Conservation (phyloP, 1,284 basidiomycete genomes). For the Irpex sp. region DNA sequence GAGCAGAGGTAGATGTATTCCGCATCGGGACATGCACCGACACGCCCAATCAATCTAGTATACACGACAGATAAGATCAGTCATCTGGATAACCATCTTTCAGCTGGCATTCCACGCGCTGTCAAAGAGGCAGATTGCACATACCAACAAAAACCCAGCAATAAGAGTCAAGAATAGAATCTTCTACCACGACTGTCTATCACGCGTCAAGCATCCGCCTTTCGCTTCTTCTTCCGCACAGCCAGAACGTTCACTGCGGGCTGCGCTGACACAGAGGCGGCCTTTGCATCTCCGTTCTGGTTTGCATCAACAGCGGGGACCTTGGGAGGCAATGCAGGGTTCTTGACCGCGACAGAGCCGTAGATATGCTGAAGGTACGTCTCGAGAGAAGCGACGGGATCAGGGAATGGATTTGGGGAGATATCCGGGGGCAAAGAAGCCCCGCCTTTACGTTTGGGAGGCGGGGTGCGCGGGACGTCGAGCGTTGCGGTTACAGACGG, state of each 20-base stretch:
- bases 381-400: slow-evolving; percentile 56
- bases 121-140: neutral
- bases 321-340: slow-evolving; percentile 33
- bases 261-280: slow-evolving; percentile 19
- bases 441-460: slow-evolving; percentile 27
- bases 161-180: neutral
- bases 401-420: slow-evolving; percentile 63
- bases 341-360: slow-evolving; percentile 47
- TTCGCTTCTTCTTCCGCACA: slow-evolving; percentile 56
- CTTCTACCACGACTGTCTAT: neutral
- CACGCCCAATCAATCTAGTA: neutral
- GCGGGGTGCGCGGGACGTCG: slow-evolving; percentile 44
- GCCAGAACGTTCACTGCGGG: slow-evolving; percentile 50
- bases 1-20: neutral
- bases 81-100: neutral
- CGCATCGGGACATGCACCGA: neutral
- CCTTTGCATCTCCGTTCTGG: slow-evolving; percentile 10
- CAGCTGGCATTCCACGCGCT: no score
- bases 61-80: neutral
- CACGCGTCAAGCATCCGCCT: slow-evolving; percentile 5
- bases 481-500: slow-evolving; percentile 15
- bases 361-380: slow-evolving; percentile 58
- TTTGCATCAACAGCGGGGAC: slow-evolving; percentile 3
- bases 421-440: slow-evolving; percentile 36
- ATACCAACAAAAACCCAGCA: neutral